Base-by-base conservation (phyloP, 345 rosid species). In the Ailanthus altissimus region DNA sequence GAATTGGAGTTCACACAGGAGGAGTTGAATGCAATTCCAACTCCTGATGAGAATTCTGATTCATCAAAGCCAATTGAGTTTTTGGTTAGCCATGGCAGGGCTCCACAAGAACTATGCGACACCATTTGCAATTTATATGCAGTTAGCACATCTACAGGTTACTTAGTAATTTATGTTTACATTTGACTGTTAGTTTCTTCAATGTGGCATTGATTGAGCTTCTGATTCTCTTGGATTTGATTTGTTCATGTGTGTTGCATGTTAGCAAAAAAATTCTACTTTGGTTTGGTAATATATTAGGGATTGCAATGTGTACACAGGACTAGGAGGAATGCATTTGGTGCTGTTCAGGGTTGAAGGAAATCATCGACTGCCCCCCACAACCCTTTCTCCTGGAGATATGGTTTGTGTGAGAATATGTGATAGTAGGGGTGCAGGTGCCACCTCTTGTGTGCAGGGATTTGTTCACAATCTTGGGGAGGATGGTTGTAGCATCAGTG, bases 1-100 rank as follows among this genome's bases (percentile, higher is more conserved):
- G 99, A 95, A 73, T 77, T 95, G 84, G 99, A 95, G 84, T 93
- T 88, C 67, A 95, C 99, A 0, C 99, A 93, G 79, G 98, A 95
- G 84, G 99, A 95, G 79, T 79, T 95, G 68, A 83, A 95, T 87
- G 99, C 96, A 57, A 83, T 93, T 57, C 99, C 98, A 74, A 86
- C 85, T 51, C 98, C 93, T 28, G 96, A 89, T 79, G 90, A 88
- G 81, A 86, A 69, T 82, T 89, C 90, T 59, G 92, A 88, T 68
- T 72, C 89, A 25, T 83, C 89, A 4, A 93, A 89, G 70, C 99
- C 97, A 6, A 92, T 87, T 75, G 99, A 95, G 85, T 95, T 89
- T 91, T 87, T 95, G 85, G 99, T 95, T 83, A 93, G 92, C 83
- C 99, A 93, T 59, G 97, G 96, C 75, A 93, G 86, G 82, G 92